Evolutionary conservation across 495 filamentous ascomycete species (phyloP).

Genomic region (Jackrogersella minutella): DNA sequence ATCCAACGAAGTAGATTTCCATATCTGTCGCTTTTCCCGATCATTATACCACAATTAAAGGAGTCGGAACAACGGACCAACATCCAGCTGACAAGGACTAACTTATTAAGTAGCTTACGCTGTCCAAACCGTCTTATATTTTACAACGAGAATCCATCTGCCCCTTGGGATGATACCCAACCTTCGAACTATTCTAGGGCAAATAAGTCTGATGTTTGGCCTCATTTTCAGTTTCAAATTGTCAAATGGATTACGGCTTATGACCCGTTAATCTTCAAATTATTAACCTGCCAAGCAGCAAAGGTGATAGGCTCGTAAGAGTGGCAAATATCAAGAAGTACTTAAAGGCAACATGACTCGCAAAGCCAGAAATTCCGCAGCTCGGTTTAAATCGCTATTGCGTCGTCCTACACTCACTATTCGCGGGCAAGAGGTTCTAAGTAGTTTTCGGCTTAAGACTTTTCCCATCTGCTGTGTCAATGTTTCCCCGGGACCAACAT

Average conservation of each 20-base stretch:
- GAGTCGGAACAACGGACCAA: slow-evolving; percentile 25
- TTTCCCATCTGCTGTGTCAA: neutral
- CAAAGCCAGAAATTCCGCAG: neutral
- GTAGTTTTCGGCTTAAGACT: neutral
- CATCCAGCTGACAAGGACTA: slow-evolving; percentile 17
- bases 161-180: neutral
- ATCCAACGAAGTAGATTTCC: neutral
- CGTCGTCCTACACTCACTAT: neutral
- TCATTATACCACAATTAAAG: slow-evolving; percentile 2
- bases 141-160: slow-evolving; percentile 9
- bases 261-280: neutral
- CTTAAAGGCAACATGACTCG: neutral
- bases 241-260: too few species aligned
- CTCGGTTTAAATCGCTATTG: neutral
- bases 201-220: too few species aligned
- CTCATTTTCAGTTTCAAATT: too few species aligned
- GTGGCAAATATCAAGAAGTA: slow-evolving; percentile 4
- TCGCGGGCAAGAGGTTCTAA: too few species aligned
- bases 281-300: neutral
- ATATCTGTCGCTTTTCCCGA: slow-evolving; percentile 15
- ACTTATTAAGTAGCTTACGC: slow-evolving; percentile 4
- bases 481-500: neutral
- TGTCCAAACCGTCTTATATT: too few species aligned
- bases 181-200: neutral
- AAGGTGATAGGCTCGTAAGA: neutral